Evolutionary conservation across 1,284 basidiomycete species (phyloP).

Genomic region (Leccinum angustisporum): DNA sequence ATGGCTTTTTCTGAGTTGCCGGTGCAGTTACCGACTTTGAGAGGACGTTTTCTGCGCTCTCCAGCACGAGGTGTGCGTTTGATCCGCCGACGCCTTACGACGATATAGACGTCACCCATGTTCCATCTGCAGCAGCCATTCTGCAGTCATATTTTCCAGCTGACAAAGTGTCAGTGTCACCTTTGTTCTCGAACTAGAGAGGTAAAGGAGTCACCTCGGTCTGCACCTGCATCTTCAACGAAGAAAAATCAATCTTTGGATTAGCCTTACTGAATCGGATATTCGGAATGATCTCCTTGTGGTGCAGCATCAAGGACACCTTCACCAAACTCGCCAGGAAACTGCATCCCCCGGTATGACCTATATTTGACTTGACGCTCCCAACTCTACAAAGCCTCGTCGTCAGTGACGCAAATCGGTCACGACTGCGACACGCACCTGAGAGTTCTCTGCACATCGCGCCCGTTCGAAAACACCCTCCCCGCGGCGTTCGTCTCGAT

Average conservation of each 20-base stretch:
- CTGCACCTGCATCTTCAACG: slow-evolving; percentile 28
- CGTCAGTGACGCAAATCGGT: background rate
- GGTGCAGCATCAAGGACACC: slow-evolving; percentile 31
- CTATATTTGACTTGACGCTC: slow-evolving; percentile 34
- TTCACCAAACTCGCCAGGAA: slow-evolving; percentile 33
- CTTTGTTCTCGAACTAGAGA: background rate
- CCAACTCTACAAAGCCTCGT: slow-evolving; percentile 24
- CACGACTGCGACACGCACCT: slow-evolving; percentile 9
- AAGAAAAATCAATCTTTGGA: slow-evolving; percentile 27
- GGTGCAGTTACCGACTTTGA: background rate
- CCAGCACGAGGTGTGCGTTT: slow-evolving; percentile 29
- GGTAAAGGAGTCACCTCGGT: slow-evolving; percentile 17
- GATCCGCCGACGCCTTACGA: slow-evolving; percentile 32
- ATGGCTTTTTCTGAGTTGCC: slow-evolving; percentile 8
- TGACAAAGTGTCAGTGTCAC: slow-evolving; percentile 4
- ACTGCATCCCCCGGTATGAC: slow-evolving; percentile 32
- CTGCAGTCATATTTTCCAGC: slow-evolving; percentile 23
- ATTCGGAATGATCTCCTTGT: slow-evolving; percentile 30
- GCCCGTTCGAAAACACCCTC: slow-evolving; percentile 30
- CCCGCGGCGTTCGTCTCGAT: slow-evolving; percentile 52
- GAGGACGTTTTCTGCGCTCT: slow-evolving; percentile 18
- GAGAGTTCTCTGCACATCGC: slow-evolving; percentile 22
- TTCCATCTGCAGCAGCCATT: slow-evolving; percentile 27
- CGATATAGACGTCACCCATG: slow-evolving; percentile 30
- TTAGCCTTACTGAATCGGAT: slow-evolving; percentile 30